Evolutionary conservation across 2,329 filamentous ascomycete genomes (phyloP), one percentile per base, ranked within the genome.

Genomic region (Neophaeococcomyces aloes): DNA sequence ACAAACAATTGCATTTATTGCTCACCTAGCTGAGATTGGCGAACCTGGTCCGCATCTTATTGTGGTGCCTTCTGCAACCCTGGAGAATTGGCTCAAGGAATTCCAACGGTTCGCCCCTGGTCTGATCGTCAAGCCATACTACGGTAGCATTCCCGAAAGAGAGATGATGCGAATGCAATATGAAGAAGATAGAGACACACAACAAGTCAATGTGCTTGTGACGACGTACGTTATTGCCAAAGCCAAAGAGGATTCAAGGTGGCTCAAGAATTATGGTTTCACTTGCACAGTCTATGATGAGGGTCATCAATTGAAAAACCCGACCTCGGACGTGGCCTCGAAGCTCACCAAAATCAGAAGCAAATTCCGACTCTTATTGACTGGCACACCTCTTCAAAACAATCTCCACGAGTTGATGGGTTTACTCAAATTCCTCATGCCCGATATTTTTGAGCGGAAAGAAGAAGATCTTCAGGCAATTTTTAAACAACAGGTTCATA

Each of bases 71-170:
- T 84, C 86, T 0, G 94, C 89, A 1, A 95, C 89, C 0, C 75
- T 94, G 7, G 89, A 94, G 57, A 98, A 98, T 59, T 98, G 91
- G 91, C 75, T 93, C 39, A 77, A 79, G 39, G 91, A 98, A 61
- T 94, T 98, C 56, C 69, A 81, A 49, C 81, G 78, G 37, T 98
- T 98, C 61, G 89, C 88, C 4, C 86, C 86, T 0, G 69, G 69
- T 1, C 64, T 98, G 21, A 74, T 72, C 1, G 81, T 95, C 27
- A 72, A 76, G 53, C 76, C 80, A 1, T 85, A 86, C 75, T 74
- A 86, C 53, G 86, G 86, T 13, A 69, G 69, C 4, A 80, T 86
- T 57, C 67, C 69, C 2, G 79, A 82, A 54, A 77, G 84, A 36
- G 75, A 72, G 38, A 70, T 75, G 46, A 80, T 88, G 47, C 82